phyloP scores from a whole-genome alignment of 805 yeast genomes.

The Zygoascus biomembranicola region DNA sequence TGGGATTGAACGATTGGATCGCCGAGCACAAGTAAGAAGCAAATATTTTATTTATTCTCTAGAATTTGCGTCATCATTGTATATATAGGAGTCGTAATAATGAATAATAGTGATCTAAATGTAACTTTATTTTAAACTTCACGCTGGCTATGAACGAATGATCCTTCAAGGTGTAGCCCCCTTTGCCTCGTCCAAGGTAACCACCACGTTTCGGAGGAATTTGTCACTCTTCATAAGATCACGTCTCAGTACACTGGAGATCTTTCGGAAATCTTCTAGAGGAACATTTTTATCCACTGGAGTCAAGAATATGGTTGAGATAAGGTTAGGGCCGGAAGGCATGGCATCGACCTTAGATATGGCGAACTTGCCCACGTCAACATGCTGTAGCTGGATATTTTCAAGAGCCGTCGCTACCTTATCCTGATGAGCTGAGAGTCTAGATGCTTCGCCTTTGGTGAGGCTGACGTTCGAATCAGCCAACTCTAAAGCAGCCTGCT shows the following conservation, averaged over 20 bases:
- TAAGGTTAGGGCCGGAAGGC: slow-evolving; percentile 20
- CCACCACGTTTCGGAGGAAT: neutral
- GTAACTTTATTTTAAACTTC: no score
- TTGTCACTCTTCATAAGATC: neutral
- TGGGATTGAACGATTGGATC: slow-evolving; percentile 85
- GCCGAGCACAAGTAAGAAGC: neutral
- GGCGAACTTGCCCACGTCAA: slow-evolving; percentile 6
- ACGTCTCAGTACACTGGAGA: neutral
- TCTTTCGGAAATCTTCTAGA: slow-evolving; percentile 5
- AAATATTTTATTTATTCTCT: neutral
- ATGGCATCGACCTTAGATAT: slow-evolving; percentile 11
- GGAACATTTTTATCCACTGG: neutral
- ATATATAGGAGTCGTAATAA: neutral
- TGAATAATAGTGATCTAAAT: neutral
- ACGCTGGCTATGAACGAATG: no score
- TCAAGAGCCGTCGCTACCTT: slow-evolving; percentile 8
- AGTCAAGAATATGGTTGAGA: slow-evolving; percentile 6
- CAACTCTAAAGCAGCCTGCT: slow-evolving; percentile 62
- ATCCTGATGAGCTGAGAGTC: slow-evolving; percentile 3
- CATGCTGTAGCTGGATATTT: slow-evolving; percentile 1
- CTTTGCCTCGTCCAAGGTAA: neutral
- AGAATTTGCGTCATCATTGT: neutral
- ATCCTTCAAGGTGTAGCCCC: neutral
- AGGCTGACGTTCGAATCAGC: slow-evolving; percentile 43
- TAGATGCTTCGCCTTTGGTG: neutral